These are phyloP conservation scores for Talaromyces adpressus DNA, from an alignment of 495 filamentous ascomycete genomes.

Conservation along the genomic window DNA sequence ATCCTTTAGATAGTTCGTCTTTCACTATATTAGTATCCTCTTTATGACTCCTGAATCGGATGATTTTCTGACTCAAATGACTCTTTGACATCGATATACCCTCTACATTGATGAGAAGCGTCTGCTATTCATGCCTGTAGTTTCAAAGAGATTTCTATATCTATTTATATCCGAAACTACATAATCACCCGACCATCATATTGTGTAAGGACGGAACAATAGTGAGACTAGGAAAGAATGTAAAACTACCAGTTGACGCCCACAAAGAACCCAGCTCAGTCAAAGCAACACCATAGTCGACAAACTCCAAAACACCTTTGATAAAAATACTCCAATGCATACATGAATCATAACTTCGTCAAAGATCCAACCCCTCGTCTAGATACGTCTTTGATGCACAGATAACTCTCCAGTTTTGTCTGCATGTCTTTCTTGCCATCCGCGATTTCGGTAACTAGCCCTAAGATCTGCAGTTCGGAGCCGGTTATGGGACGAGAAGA, in stretches of 20 bases:
- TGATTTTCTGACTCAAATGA: background rate
- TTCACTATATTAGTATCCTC: background rate
- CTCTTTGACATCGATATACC: background rate
- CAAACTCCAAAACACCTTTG: background rate
- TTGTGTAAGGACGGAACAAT: background rate
- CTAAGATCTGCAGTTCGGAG: conserved; percentile 16
- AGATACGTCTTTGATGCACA: background rate
- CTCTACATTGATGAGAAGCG: background rate
- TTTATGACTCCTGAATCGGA: background rate
- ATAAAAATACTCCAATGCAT: background rate
- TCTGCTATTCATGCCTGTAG: background rate
- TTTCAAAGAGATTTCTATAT: background rate
- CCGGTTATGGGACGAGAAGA: conserved; percentile 20
- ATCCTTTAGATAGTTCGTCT: too few relatives aligned
- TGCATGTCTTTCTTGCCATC: background rate
- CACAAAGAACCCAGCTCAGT: background rate
- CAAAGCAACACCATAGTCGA: background rate
- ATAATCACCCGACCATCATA: background rate
- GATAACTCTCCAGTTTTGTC: background rate
- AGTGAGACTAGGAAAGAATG: background rate
- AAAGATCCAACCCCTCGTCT: background rate
- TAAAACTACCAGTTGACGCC: background rate
- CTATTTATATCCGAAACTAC: background rate
- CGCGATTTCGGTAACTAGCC: conserved; percentile 10
- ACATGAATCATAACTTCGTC: conserved; percentile 1